Percentiles rank a stretch among this genome's conserved stretches.
Evolutionary conservation across 2,329 filamentous ascomycete species (phyloP).

Genomic region (Colletotrichum sidae): DNA sequence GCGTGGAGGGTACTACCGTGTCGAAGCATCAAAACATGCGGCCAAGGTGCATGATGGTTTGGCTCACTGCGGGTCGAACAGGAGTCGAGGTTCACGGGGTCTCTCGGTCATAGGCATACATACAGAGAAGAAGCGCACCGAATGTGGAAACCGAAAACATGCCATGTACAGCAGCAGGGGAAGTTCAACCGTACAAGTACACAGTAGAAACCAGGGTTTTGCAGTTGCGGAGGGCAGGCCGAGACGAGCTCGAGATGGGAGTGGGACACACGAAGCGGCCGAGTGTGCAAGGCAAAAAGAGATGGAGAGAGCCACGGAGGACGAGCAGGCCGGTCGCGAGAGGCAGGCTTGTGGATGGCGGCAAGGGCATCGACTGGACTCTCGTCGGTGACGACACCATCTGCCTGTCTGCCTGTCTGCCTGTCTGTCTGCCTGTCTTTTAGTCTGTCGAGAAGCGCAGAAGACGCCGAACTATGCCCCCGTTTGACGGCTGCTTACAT

Average conservation of each 20-base stretch:
- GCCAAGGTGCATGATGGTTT: slow-evolving; percentile 19
- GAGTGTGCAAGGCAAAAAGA: no score
- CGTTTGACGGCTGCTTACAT: neutral
- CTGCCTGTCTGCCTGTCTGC: neutral
- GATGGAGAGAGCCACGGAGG: neutral
- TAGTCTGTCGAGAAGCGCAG: neutral
- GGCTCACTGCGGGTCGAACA: slow-evolving; percentile 27
- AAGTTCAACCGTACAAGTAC: no score
- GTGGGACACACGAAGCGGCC: neutral
- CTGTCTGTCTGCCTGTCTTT: neutral
- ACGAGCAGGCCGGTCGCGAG: slow-evolving; percentile 22
- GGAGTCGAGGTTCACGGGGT: slow-evolving; percentile 10
- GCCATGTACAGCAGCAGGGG: no score
- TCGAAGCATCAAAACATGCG: neutral
- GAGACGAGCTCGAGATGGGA: slow-evolving; percentile 20
- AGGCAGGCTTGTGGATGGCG: neutral
- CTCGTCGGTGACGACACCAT: slow-evolving; percentile 11
- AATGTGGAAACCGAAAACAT: no score
- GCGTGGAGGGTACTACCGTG: slow-evolving; percentile 7
- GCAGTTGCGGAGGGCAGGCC: slow-evolving; percentile 21
- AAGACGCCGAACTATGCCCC: slow-evolving; percentile 25
- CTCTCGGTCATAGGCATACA: no score
- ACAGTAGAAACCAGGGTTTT: neutral
- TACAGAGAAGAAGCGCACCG: no score
- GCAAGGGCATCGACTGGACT: no score